Conservation (phyloP, 768 basidiomycete species). For the Neoboletus subvelutipes region DNA sequence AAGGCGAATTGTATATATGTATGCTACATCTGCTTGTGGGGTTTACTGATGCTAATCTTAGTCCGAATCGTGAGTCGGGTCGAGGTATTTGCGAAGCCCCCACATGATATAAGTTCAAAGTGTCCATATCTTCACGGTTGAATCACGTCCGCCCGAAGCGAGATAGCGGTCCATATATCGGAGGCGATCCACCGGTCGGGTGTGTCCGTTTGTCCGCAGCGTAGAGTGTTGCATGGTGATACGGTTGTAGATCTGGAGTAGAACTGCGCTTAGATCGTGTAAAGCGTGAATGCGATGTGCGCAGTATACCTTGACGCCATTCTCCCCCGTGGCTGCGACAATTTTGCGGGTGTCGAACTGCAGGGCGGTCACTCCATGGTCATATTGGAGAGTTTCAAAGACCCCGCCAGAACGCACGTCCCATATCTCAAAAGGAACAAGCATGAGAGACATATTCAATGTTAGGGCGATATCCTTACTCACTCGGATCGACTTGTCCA, state of each 20-base stretch:
- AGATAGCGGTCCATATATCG: conserved; percentile 97
- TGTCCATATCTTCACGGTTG: conserved; percentile 90
- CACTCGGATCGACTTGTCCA: conserved; percentile 91
- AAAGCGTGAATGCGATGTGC: neutral
- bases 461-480: conserved; percentile 25
- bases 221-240: conserved; percentile 88
- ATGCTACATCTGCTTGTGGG: conserved; percentile 29
- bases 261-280: neutral
- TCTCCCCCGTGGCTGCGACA: conserved; percentile 89
- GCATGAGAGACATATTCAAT: neutral
- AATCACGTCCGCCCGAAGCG: conserved; percentile 86
- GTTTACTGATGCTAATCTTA: conserved; percentile 21
- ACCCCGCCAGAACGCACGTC: conserved; percentile 89
- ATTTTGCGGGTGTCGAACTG: conserved; percentile 97
- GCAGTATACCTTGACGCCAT: conserved; percentile 75
- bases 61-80: conserved; percentile 13
- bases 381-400: conserved; percentile 87
- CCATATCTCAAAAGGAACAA: conserved; percentile 69
- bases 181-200: conserved; percentile 78
- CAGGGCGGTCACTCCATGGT: conserved; percentile 84
- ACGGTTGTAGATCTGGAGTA: conserved; percentile 82
- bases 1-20: conserved; percentile 12
- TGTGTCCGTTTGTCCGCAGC: conserved; percentile 90
- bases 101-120: conserved; percentile 46
- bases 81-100: conserved; percentile 14